phyloP scores from a whole-genome alignment of 202 grass and related monocot species.

The Elaeis oleifera region DNA sequence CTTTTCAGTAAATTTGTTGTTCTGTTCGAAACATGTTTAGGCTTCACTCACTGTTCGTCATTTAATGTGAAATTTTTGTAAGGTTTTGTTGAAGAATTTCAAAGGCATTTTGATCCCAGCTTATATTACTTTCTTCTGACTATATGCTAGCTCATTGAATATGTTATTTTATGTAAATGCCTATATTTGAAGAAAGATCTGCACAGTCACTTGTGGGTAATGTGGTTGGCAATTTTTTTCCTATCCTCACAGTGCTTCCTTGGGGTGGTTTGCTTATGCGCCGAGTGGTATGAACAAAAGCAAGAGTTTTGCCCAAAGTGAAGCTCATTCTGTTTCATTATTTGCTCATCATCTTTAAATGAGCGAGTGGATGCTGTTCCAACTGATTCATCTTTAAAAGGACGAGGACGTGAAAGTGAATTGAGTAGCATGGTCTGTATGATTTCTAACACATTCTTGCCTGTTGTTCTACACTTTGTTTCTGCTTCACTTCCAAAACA shows the following conservation, averaged over 20 bases:
- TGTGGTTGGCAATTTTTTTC: constrained; percentile 1
- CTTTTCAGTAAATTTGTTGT: no score
- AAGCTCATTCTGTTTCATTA: constrained; percentile 90
- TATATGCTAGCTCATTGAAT: no score
- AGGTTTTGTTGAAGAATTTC: no score
- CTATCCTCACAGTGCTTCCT: constrained; percentile 62
- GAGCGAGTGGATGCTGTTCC: constrained; percentile 31
- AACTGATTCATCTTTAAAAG: constrained; percentile 48
- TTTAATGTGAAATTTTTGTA: no score
- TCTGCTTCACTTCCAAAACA: constrained; percentile 7
- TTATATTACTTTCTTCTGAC: no score
- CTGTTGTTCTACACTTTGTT: background rate
- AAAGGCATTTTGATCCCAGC: no score
- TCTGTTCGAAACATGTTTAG: no score
- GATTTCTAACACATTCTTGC: background rate
- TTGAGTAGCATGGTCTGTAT: constrained; percentile 30
- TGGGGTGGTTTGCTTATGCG: constrained; percentile 95
- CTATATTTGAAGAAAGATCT: no score
- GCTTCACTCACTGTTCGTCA: no score
- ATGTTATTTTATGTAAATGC: no score
- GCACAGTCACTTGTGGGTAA: background rate
- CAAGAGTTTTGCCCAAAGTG: constrained; percentile 85
- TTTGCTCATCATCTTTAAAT: constrained; percentile 89
- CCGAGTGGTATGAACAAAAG: constrained; percentile 91
- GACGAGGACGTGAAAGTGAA: constrained; percentile 61